Evolutionary conservation across 1,284 basidiomycete genomes (phyloP).

Genomic region (Phellinidium pouzarii): DNA sequence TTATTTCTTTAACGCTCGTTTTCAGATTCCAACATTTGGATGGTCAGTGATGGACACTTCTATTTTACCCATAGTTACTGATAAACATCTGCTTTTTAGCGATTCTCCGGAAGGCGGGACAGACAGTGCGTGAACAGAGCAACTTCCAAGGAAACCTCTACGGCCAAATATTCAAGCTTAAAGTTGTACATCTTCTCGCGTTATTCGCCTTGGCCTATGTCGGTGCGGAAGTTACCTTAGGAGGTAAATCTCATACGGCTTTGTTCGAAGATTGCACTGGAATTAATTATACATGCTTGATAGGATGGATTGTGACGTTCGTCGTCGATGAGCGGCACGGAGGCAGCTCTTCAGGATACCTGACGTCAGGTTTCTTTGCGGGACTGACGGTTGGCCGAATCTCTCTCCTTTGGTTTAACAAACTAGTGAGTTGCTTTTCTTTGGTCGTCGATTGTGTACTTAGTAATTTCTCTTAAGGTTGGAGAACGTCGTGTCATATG

Average conservation of each 20-base stretch:
- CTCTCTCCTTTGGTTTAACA: constrained; percentile 50
- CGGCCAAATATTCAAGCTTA: constrained; percentile 47
- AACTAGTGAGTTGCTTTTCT: constrained; percentile 33
- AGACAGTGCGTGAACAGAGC: constrained; percentile 33
- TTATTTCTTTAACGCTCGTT: constrained; percentile 36
- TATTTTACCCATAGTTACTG: constrained; percentile 22
- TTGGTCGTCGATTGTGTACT: neutral
- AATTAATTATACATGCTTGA: constrained; percentile 3
- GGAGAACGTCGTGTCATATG: constrained; percentile 49
- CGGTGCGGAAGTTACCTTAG: constrained; percentile 60
- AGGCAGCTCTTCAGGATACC: constrained; percentile 43
- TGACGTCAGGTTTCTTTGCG: constrained; percentile 52
- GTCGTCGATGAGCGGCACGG: constrained; percentile 42
- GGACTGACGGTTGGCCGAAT: constrained; percentile 55
- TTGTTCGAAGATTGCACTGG: too few relatives aligned
- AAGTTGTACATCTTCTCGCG: constrained; percentile 50
- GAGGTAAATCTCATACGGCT: too few relatives aligned
- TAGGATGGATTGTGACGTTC: constrained; percentile 62
- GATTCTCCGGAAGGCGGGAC: constrained; percentile 12
- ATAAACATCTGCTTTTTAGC: constrained; percentile 16
- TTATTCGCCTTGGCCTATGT: constrained; percentile 63
- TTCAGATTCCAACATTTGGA: constrained; percentile 49
- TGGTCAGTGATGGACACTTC: constrained; percentile 28
- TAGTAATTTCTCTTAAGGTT: constrained; percentile 30
- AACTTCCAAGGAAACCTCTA: constrained; percentile 39